Evolutionary conservation across 2,329 filamentous ascomycete genomes (phyloP), one percentile per base, ranked within the genome.

Genomic region (Aspergillus costaricaensis): DNA sequence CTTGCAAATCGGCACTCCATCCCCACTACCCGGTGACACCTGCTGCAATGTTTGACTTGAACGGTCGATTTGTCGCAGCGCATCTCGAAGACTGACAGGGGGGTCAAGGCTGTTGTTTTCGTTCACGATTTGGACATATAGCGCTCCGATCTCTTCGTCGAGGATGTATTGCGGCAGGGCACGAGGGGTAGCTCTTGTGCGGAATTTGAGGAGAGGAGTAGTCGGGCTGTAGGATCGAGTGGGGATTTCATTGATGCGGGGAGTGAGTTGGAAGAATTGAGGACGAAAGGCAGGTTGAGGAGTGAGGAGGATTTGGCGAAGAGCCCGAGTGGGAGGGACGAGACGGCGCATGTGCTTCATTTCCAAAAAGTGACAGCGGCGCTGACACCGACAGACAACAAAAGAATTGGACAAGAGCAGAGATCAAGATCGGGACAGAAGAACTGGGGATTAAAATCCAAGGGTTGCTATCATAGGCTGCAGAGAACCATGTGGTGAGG

Each of bases 1-100:
- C 67, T 87, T 88, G 82, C 91, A 96, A 36, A 93, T 82, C 1
- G 91, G 87, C 64, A 72, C 52, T 55, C 66, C 61, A 17, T 62
- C 66, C 4, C 67, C 59, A 17, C 15, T 17, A 5, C 71, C 72
- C 0, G 75, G 72, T 1, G 72, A 71, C 25, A 88, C 75, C 64
- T 83, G 79, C 2, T 86, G 70, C 1, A 89, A 77, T 60, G 82
- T 79, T 57, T 84, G 75, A 1, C 76, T 79, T n/a, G 75, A 71
- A 23, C 77, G 79, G 65, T 88, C 78, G 55, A 87, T 74, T 5
- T 66, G 70, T 3, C 64, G 50, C 2, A 88, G 77, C 4, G 71
- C 70, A 47, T 73, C 62, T 1, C 60, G 58, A 6, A 76, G 67
- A 30, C 62, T 62, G 21, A 66, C 62, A 2, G 76, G 72, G 9